Conservation (phyloP, 768 basidiomycete genomes). For the Rhodosporidiobolus odoratus region DNA sequence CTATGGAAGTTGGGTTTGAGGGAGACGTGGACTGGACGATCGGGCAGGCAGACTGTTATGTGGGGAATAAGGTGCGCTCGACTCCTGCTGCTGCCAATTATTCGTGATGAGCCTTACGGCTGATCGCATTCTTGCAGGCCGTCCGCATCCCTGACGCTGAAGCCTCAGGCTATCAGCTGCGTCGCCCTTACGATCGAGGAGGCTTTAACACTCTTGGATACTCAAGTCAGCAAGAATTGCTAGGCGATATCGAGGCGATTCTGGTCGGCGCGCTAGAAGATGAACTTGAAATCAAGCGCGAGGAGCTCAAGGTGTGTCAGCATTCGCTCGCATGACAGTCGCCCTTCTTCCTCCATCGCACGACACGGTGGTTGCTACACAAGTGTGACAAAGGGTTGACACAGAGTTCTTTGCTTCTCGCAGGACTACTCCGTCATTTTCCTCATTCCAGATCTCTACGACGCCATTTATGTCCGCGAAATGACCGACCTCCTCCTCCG, state of each 20-base stretch:
- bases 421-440: constrained; percentile 82
- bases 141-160: constrained; percentile 24
- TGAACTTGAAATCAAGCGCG: constrained; percentile 55
- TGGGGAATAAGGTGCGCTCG: constrained; percentile 64
- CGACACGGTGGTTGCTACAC: background rate
- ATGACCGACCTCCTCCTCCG: constrained; percentile 66
- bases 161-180: constrained; percentile 57
- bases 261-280: constrained; percentile 60
- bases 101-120: too few relatives aligned
- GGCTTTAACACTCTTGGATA: constrained; percentile 80
- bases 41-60: constrained; percentile 52
- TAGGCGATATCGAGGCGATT: constrained; percentile 73
- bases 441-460: constrained; percentile 86
- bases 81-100: background rate
- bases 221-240: constrained; percentile 54
- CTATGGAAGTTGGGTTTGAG: constrained; percentile 79
- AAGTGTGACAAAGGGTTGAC: background rate
- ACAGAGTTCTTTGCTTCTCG: background rate
- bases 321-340: background rate
- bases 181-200: constrained; percentile 75
- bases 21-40: constrained; percentile 68
- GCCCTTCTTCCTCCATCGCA: background rate
- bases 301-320: constrained; percentile 62
- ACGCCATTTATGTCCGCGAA: constrained; percentile 73
- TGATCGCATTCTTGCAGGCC: background rate